Evolutionary conservation across 2,329 filamentous ascomycete genomes (phyloP).

Genomic region (Epichloe amarillans): DNA sequence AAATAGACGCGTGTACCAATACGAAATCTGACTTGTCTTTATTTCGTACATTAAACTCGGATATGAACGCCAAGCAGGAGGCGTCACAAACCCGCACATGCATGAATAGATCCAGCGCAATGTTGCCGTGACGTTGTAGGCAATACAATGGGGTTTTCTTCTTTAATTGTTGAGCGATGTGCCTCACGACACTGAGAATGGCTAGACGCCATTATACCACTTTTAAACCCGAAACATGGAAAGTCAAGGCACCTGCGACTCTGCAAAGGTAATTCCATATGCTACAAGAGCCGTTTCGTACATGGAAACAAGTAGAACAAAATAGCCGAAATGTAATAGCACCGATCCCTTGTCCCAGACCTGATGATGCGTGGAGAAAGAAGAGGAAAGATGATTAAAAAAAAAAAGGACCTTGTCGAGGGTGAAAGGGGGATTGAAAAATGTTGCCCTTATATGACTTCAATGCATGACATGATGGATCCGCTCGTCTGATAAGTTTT

Average conservation of each 20-base stretch:
- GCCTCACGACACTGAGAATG: too few species aligned
- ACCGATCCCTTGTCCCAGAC: neutral
- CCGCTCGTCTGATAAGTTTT: neutral
- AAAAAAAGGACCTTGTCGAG: neutral
- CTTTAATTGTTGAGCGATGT: too few species aligned
- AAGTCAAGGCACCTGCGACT: neutral
- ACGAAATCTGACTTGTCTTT: neutral
- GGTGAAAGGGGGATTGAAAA: neutral
- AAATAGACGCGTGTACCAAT: conserved; percentile 3
- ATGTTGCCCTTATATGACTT: neutral
- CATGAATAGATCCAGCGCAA: too few species aligned
- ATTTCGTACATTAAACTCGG: too few species aligned
- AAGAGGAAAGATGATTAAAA: neutral
- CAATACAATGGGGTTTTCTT: too few species aligned
- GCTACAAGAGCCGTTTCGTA: neutral
- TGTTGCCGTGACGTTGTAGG: too few species aligned
- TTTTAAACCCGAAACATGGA: too few species aligned
- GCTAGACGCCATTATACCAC: too few species aligned
- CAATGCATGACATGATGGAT: neutral
- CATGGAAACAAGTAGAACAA: conserved; percentile 2
- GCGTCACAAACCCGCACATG: too few species aligned
- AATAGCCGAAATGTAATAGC: neutral
- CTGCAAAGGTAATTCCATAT: neutral
- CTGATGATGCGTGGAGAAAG: neutral
- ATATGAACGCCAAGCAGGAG: neutral